Evolutionary conservation across 2,329 filamentous ascomycete genomes (phyloP), one percentile per base, ranked within the genome.

Genomic region (Ophiostoma pallidulum): DNA sequence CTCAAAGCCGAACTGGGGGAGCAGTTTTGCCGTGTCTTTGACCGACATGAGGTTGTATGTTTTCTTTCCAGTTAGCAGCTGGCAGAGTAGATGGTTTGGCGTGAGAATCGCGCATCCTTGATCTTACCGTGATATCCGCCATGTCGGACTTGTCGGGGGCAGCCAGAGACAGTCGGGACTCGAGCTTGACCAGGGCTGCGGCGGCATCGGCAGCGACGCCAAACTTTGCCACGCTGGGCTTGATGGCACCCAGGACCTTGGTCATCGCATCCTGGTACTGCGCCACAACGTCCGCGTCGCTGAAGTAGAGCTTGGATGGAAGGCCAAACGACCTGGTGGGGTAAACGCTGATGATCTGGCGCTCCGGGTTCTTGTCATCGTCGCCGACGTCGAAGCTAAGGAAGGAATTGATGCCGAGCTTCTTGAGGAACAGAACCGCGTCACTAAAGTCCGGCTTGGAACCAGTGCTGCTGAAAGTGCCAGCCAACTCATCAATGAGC

Each of bases 21-120:
- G 62, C 19, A 84, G 64, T 3, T 66, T 65, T 29, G 72, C 66
- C 6, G 73, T 74, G 46, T 83, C 74, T 10, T 72, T 63, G 16
- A 83, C 61, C 8, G 70, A 71, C 60, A 74, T 73, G 1, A 79
- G 79, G 56, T 84, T 84, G 62, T 85, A 84, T 54, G 75, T 78
- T 66, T 82, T 76, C 66, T 70, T 32, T 2, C 9, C 7, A 3
- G 19, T 41, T 29, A 43, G 41, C 8, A 42, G 6, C 33, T 36
- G n/a, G n/a, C 12, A 28, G 24, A 10, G 24, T 5, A 28, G 10
- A 28, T 6, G 5, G 10, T 10, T 28, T 10, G n/a, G n/a, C n/a
- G n/a, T n/a, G n/a, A n/a, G 10, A 28, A 28, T 6, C 24, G 10
- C 24, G 5, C 24, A 10, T 6, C 24, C 10, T 28, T 28, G 12